A percentile compares a stretch with the other conserved stretches of the same genome.
Conservation (phyloP, 495 filamentous ascomycete species). For the Aspergillus bridgeri region DNA sequence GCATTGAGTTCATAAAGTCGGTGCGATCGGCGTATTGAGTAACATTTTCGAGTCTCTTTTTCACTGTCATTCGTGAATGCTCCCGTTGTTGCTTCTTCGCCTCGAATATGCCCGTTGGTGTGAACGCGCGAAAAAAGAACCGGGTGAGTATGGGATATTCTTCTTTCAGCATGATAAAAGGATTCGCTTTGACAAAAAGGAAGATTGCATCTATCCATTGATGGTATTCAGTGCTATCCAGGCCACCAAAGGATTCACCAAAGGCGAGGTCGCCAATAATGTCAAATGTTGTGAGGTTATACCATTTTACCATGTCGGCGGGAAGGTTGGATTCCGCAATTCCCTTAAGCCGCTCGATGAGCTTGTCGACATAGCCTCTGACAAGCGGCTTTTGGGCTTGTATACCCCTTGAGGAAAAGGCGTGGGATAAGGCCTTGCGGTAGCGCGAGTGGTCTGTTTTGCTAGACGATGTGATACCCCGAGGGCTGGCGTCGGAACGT, state of each 20-base stretch:
- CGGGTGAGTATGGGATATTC: neutral
- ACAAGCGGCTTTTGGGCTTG: slow-evolving; percentile 48
- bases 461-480: too few relatives aligned
- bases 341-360: slow-evolving; percentile 38
- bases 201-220: slow-evolving; percentile 36
- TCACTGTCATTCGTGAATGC: slow-evolving; percentile 8
- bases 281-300: slow-evolving; percentile 56
- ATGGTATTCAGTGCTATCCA: slow-evolving; percentile 42
- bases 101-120: neutral
- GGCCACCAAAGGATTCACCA: slow-evolving; percentile 53
- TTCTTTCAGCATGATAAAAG: neutral
- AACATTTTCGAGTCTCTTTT: slow-evolving; percentile 6
- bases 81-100: neutral
- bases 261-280: slow-evolving; percentile 56
- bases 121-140: slow-evolving; percentile 32
- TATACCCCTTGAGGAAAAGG: slow-evolving; percentile 50
- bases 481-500: too few relatives aligned
- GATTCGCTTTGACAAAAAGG: neutral
- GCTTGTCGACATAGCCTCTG: slow-evolving; percentile 44
- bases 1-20: slow-evolving; percentile 8
- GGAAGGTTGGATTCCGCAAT: slow-evolving; percentile 6
- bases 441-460: slow-evolving; percentile 14
- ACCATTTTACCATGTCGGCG: slow-evolving; percentile 45
- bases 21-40: slow-evolving; percentile 12
- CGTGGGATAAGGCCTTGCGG: slow-evolving; percentile 37